phyloP scores from a whole-genome alignment of 2,329 filamentous ascomycete species.

The Trichoderma aggressivum region DNA sequence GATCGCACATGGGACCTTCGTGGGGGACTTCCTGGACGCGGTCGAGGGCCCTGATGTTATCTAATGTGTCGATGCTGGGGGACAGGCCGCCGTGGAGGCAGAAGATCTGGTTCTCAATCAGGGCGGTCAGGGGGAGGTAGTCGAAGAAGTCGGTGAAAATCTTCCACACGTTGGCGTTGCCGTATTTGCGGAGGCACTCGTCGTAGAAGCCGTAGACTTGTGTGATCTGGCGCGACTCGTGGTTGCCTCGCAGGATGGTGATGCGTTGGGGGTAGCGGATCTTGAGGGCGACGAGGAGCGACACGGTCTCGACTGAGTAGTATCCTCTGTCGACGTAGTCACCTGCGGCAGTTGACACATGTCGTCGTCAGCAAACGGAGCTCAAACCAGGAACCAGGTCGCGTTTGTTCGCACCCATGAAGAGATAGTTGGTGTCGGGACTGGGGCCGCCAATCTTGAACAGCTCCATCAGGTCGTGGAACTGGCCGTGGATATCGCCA shows the following conservation, averaged over 20 bases:
- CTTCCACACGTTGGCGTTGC: slow-evolving; percentile 99
- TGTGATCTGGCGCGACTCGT: slow-evolving; percentile 98
- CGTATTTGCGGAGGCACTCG: slow-evolving; percentile 97
- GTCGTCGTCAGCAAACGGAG: neutral
- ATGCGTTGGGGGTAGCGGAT: slow-evolving; percentile 97
- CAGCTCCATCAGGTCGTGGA: slow-evolving; percentile 98
- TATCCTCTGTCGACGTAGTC: slow-evolving; percentile 99
- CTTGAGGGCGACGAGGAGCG: slow-evolving; percentile 92
- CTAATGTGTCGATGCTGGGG: slow-evolving; percentile 91
- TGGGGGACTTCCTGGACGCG: slow-evolving; percentile 98
- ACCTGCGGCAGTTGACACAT: slow-evolving; percentile 49
- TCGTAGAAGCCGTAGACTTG: slow-evolving; percentile 99
- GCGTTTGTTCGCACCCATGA: slow-evolving; percentile 71
- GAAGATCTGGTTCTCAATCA: slow-evolving; percentile 99
- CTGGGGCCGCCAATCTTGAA: slow-evolving; percentile 99
- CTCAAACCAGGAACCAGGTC: neutral
- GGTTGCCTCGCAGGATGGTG: slow-evolving; percentile 96
- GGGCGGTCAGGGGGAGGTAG: slow-evolving; percentile 91
- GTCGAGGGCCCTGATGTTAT: slow-evolving; percentile 92
- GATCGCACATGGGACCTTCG: slow-evolving; percentile 96
- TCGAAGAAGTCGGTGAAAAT: slow-evolving; percentile 99
- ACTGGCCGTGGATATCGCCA: slow-evolving; percentile 98
- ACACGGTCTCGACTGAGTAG: slow-evolving; percentile 98
- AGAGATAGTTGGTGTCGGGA: slow-evolving; percentile 98
- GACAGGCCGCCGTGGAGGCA: slow-evolving; percentile 96